Evolutionary conservation across 306 rosid species (phyloP).

Genomic region (Cucurbita moschata): DNA sequence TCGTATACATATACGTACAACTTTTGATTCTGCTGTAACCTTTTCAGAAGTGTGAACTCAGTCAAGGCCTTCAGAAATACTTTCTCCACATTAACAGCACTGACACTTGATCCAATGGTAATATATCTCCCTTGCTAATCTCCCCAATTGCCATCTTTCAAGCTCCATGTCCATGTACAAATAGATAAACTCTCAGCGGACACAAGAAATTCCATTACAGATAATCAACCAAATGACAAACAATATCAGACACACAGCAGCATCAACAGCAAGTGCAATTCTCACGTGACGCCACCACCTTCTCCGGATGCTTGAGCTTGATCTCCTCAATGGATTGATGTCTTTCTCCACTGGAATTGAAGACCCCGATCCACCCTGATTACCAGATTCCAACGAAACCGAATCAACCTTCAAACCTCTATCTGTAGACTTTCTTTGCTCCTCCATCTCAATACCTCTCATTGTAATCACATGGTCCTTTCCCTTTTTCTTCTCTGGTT

Average conservation of each 20-base stretch:
- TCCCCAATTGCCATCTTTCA: background rate
- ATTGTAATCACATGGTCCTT: conserved; percentile 59
- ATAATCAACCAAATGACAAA: conserved; percentile 56
- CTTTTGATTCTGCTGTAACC: background rate
- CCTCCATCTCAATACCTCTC: conserved; percentile 70
- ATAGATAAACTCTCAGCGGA: conserved; percentile 19
- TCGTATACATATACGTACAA: background rate
- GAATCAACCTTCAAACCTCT: conserved; percentile 49
- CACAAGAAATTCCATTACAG: conserved; percentile 51
- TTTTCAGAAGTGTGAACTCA: background rate
- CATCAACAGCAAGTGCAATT: conserved; percentile 78
- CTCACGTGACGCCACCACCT: conserved; percentile 86
- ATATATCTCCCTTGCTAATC: background rate
- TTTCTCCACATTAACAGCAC: background rate
- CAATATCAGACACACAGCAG: conserved; percentile 52
- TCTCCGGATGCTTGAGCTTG: conserved; percentile 38
- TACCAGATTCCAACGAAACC: conserved; percentile 27
- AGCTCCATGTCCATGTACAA: background rate
- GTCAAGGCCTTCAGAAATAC: background rate
- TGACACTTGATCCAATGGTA: background rate
- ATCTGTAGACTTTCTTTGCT: conserved; percentile 52
- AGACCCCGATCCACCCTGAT: conserved; percentile 44
- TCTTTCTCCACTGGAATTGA: conserved; percentile 48
- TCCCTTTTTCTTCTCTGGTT: conserved; percentile 69
- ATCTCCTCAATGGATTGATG: conserved; percentile 48